Percentiles rank a stretch among this genome's conserved stretches.
These are phyloP conservation scores for Xylariaceae sp. DNA, from an alignment of 2,329 filamentous ascomycete species.

Conservation along the genomic window DNA sequence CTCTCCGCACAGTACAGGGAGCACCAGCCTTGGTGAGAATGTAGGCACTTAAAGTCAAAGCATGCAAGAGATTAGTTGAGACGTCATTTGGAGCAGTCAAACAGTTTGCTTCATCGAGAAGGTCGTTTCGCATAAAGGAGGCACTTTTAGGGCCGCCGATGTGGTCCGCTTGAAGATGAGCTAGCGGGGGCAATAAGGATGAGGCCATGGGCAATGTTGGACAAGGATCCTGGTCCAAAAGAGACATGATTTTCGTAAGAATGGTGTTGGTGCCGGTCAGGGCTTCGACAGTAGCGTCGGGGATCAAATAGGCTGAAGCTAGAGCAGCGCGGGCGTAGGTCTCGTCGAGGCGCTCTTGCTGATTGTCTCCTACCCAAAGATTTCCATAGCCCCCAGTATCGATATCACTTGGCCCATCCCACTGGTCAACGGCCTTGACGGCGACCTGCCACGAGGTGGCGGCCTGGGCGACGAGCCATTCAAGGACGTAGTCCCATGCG, in stretches of 20 bases:
- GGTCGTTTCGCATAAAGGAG: constrained; percentile 44
- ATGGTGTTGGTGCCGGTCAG: constrained; percentile 59
- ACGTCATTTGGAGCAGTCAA: constrained; percentile 58
- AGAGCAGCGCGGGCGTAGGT: constrained; percentile 66
- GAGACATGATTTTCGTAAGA: constrained; percentile 52
- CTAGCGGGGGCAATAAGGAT: constrained; percentile 41
- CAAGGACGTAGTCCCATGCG: constrained; percentile 66
- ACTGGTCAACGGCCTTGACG: constrained; percentile 62
- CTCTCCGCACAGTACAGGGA: constrained; percentile 48
- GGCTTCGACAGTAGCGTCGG: constrained; percentile 54
- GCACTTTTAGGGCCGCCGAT: constrained; percentile 40
- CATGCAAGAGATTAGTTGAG: constrained; percentile 58
- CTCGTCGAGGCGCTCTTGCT: constrained; percentile 55
- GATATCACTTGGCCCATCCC: constrained; percentile 69
- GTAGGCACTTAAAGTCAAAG: constrained; percentile 58
- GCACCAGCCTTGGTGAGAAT: constrained; percentile 50
- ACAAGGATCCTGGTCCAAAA: constrained; percentile 58
- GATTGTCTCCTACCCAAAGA: constrained; percentile 56
- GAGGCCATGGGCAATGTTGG: constrained; percentile 48
- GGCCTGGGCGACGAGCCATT: constrained; percentile 63
- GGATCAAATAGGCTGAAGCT: constrained; percentile 64
- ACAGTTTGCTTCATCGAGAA: constrained; percentile 58
- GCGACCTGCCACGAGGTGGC: constrained; percentile 57
- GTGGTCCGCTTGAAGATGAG: constrained; percentile 28
- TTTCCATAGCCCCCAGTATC: constrained; percentile 60